phyloP scores from a whole-genome alignment of 768 basidiomycete genomes.

The Sarcodon aspratus region DNA sequence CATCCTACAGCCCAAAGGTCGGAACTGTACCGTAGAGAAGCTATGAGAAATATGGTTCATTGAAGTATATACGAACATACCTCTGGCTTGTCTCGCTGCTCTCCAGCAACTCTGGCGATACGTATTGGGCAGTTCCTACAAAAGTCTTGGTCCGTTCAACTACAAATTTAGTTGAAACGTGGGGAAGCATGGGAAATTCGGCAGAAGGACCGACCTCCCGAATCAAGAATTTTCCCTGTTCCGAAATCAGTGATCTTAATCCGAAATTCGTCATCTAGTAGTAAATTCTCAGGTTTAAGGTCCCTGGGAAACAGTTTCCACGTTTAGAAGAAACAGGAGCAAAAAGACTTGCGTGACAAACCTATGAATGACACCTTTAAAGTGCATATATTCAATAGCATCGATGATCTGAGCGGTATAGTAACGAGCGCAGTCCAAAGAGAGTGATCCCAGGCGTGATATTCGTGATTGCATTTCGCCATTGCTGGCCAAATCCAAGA shows the following conservation, averaged over 20 bases:
- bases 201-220: constrained; percentile 31
- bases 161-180: constrained; percentile 12
- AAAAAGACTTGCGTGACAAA: constrained; percentile 12
- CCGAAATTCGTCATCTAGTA: constrained; percentile 78
- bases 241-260: constrained; percentile 98
- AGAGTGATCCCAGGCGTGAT: constrained; percentile 77
- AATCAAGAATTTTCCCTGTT: constrained; percentile 67
- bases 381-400: constrained; percentile 85
- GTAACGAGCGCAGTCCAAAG: constrained; percentile 61
- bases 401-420: constrained; percentile 89
- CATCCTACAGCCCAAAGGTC: constrained; percentile 96
- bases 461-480: constrained; percentile 71
- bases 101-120: constrained; percentile 78
- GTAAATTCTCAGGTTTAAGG: constrained; percentile 79
- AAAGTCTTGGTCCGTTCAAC: constrained; percentile 57
- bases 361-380: constrained; percentile 84
- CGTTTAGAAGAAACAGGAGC: not conserved
- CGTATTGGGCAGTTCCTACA: constrained; percentile 87
- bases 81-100: constrained; percentile 64
- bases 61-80: constrained; percentile 24
- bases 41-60: not conserved
- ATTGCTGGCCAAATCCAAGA: constrained; percentile 64
- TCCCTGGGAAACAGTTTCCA: constrained; percentile 31
- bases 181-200: constrained; percentile 12
- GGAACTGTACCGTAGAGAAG: constrained; percentile 38